A percentile compares a stretch with the other conserved stretches of the same genome.
phyloP scores from a whole-genome alignment of 805 yeast genomes.

The Wickerhamiella parazyma region DNA sequence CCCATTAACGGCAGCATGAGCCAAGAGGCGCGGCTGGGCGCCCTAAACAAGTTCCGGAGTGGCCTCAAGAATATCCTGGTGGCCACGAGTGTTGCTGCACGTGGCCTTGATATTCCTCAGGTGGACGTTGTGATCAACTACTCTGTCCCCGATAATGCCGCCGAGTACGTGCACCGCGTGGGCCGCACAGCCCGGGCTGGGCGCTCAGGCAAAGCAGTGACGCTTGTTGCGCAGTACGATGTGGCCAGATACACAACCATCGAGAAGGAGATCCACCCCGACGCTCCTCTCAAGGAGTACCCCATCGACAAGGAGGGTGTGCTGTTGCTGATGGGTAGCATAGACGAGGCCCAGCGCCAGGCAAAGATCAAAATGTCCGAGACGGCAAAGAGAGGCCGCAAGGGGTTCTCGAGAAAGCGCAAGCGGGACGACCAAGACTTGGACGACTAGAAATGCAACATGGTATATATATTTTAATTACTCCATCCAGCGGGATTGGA shows the following conservation, averaged over 20 bases:
- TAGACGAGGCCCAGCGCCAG: conserved; percentile 82
- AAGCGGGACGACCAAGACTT: conserved; percentile 35
- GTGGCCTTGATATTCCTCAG: conserved; percentile 91
- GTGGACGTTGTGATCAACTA: conserved; percentile 85
- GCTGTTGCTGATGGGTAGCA: conserved; percentile 65
- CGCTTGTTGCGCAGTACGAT: conserved; percentile 89
- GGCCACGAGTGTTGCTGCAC: conserved; percentile 95
- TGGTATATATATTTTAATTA: conserved; percentile 1
- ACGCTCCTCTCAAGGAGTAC: conserved; percentile 71
- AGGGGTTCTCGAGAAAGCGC: conserved; percentile 28
- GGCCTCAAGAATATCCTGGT: conserved; percentile 43
- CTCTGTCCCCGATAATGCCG: conserved; percentile 91
- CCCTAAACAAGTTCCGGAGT: conserved; percentile 49
- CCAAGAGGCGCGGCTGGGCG: conserved; percentile 70
- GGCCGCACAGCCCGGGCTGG: conserved; percentile 97
- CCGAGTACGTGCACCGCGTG: conserved; percentile 81
- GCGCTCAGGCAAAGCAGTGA: conserved; percentile 80
- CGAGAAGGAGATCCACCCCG: conserved; percentile 60
- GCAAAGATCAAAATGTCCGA: conserved; percentile 71
- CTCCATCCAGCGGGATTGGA: conserved; percentile 7
- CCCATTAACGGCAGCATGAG: conserved; percentile 94
- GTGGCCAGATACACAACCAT: conserved; percentile 76
- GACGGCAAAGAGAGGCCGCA: conserved; percentile 37
- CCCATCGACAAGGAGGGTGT: conserved; percentile 65
- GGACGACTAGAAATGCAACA: conserved; percentile 24